A percentile compares a stretch with the other conserved stretches of the same genome.
Evolutionary conservation across 2,329 filamentous ascomycete genomes (phyloP).

Genomic region (Amauroascus verrucosus): DNA sequence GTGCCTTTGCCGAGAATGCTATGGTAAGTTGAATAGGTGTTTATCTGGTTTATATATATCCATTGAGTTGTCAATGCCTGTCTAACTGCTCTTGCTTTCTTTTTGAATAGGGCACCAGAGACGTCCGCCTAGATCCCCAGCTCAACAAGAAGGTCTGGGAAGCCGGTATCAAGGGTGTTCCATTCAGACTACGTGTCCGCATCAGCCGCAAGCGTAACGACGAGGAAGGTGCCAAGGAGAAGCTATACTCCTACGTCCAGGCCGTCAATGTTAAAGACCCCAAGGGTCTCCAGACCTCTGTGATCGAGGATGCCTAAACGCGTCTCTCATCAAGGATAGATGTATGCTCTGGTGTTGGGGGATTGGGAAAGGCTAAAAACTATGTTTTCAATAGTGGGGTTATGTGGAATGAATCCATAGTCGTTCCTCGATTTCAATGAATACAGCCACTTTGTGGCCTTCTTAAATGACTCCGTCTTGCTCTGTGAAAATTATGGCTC

Average conservation of each 20-base stretch:
- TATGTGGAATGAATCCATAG: not conserved
- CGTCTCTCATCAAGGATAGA: not conserved
- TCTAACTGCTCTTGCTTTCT: not conserved
- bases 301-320: conserved; percentile 53
- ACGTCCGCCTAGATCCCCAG: conserved; percentile 96
- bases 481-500: too few species aligned
- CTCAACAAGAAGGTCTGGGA: conserved; percentile 99
- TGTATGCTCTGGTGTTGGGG: conserved; percentile 8
- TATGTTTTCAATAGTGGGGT: conserved; percentile 1
- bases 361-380: conserved; percentile 6
- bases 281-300: conserved; percentile 89
- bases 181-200: conserved; percentile 92
- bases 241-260: conserved; percentile 99
- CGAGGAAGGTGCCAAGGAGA: conserved; percentile 98
- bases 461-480: too few species aligned
- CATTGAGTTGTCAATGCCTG: not conserved
- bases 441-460: not conserved
- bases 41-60: not conserved
- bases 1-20: conserved; percentile 78
- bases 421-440: not conserved
- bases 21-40: conserved; percentile 62
- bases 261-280: conserved; percentile 99
- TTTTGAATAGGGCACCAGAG: conserved; percentile 66
- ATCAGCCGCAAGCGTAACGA: conserved; percentile 99
- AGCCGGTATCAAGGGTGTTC: conserved; percentile 95